Base-by-base conservation (phyloP, 148 eudicot species). In the Camellia sinensis region DNA sequence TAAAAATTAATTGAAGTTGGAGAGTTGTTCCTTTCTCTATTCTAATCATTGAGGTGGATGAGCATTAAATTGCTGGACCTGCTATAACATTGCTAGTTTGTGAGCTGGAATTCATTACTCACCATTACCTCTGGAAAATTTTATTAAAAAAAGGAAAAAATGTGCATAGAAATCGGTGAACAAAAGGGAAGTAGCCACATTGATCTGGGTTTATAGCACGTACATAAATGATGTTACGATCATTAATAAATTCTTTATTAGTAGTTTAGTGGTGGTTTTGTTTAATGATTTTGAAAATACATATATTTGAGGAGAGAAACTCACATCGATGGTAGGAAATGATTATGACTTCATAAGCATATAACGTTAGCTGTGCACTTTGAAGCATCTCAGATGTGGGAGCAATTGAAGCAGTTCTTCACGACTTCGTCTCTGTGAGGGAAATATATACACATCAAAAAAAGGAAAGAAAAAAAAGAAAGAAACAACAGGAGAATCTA, bases 291-390 rank as follows among this genome's bases (percentile, higher is more conserved):
- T 21, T 76, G 71, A 63, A n/a, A n/a, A n/a, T n/a, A n/a, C n/a
- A n/a, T n/a, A n/a, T n/a, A n/a, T n/a, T n/a, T n/a, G n/a, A 37
- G 18, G 5, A 21, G 22, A 40, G 59, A 62, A 44, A 10, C 67
- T 59, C 4, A 76, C 70, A 41, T 17, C 21, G 59, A 76, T 8
- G 22, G 40, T 46, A 44, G 79, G 19, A n/a, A n/a, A 48, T 63
- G 40, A 48, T 19, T 48, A 45, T 21, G 18, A 7, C 52, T 60
- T 64, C 71, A 76, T 64, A 53, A 62, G 29, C 78, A 57, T 45
- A 57, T 6, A 21, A 74, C n/a, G n/a, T 84, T 78, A 95, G 87
- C 97, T 93, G 86, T 95, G 98, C 77, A 95, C 97, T 89, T 95
- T 95, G 83, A 95, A 93, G 89, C 97, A 91, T 74, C 64, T 75